Base-by-base conservation (phyloP, 371 early-diverging fungal genomes). In the Rhizopus microsporus region DNA sequence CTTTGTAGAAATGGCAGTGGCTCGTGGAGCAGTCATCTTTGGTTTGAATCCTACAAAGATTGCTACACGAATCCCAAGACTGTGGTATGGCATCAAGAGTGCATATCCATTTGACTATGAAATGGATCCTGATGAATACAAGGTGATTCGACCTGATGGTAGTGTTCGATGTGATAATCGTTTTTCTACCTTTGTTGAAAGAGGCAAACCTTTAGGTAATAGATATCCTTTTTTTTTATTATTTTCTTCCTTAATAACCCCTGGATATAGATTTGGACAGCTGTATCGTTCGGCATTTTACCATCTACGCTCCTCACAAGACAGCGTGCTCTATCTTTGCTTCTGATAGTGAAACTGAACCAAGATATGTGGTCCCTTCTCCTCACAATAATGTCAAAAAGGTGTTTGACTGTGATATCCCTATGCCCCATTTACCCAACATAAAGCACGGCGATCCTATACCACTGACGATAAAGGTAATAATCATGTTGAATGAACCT, bases 371-470 rank as follows among this genome's bases (percentile, higher is more conserved):
- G 16, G 65, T 78, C 31, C 76, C 78, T 31, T 71, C 72, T 10
- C 42, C 37, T 8, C 45, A 16, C 31, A 57, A 48, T 3, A 73
- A 71, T 48, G 79, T 84, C 5, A 69, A 70, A 46, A 81, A 77
- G 54, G 65, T 84, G n/a, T 81, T 81, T 52, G 79, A 84, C 54
- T 82, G 82, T 70, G 75, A 76, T 56, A 81, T 84, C 32, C 82
- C 85, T 9, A 84, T 84, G 85, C 81, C 81, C 3, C 67, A 66
- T 7, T 54, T 82, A 15, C 83, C 81, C 5, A 76, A 67, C 49
- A 67, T 60, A 7, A 58, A 45, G 17, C 51, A 58, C 39, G 76
- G 80, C 16, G 77, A 76, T 43, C 70, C 58, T 10, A 59, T 75
- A n/a, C 69, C 77, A 6, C 47, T 76, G 17, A 66, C 62, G 8